A percentile compares a stretch with the other conserved stretches of the same genome.
Evolutionary conservation across 805 yeast genomes (phyloP).

Genomic region (Candida piceae): DNA sequence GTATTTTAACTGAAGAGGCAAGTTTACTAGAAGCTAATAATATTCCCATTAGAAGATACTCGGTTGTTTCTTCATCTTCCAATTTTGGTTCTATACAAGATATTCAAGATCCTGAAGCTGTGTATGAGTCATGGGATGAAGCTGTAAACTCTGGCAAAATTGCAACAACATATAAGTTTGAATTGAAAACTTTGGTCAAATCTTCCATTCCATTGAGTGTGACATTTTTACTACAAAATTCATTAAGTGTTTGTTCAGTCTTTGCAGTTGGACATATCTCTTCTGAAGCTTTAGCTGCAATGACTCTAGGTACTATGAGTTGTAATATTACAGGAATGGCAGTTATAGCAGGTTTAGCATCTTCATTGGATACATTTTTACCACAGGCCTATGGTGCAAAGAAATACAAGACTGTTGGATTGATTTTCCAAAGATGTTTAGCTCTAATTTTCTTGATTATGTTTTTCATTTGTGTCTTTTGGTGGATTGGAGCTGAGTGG

Average conservation of each 20-base stretch:
- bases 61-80: conserved; percentile 2
- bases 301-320: conserved; percentile 70
- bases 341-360: conserved; percentile 69
- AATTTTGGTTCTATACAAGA: neutral
- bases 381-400: conserved; percentile 74
- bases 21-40: conserved; percentile 23
- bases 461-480: conserved; percentile 52
- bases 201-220: conserved; percentile 55
- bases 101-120: conserved; percentile 19
- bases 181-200: conserved; percentile 33
- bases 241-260: conserved; percentile 70
- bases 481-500: conserved; percentile 54
- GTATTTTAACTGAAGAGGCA: conserved; percentile 24
- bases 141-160: conserved; percentile 36
- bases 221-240: conserved; percentile 66
- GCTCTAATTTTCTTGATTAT: conserved; percentile 45
- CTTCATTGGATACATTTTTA: conserved; percentile 71
- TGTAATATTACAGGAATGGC: conserved; percentile 74
- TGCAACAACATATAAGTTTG: conserved; percentile 36
- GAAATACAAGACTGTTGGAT: conserved; percentile 60
- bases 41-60: conserved; percentile 21
- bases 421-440: conserved; percentile 64
- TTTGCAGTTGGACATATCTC: conserved; percentile 76
- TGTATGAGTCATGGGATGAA: conserved; percentile 30
- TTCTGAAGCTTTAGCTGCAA: conserved; percentile 67